Conservation (phyloP, 2,329 filamentous ascomycete species). For the Acephala macrosclerotiorum region DNA sequence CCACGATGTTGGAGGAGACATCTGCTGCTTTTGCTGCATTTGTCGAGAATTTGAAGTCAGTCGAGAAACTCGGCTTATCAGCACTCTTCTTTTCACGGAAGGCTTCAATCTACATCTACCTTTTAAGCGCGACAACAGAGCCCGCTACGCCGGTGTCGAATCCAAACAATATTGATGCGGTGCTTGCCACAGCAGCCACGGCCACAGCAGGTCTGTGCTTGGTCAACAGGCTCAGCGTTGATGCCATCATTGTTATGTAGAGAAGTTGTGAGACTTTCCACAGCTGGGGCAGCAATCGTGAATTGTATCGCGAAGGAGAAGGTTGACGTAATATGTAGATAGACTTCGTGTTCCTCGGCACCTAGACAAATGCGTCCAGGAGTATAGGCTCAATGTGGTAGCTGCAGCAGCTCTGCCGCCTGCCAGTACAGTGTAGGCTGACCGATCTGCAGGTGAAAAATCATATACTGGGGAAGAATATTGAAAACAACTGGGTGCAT, state of each 20-base stretch:
- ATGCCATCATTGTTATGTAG: background rate
- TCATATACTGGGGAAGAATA: background rate
- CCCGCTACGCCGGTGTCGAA: constrained; percentile 38
- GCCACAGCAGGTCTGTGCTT: constrained; percentile 31
- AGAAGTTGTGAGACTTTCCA: background rate
- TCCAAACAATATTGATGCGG: constrained; percentile 35
- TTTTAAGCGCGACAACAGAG: constrained; percentile 29
- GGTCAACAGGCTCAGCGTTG: background rate
- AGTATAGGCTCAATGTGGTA: background rate
- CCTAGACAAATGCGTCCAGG: too few species aligned
- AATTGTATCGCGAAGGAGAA: background rate
- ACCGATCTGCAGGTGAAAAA: background rate
- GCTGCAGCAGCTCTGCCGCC: background rate
- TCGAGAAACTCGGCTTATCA: background rate
- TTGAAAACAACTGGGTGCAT: background rate
- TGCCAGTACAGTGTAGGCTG: background rate
- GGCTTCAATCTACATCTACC: background rate
- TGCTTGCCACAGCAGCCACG: constrained; percentile 32
- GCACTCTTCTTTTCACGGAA: background rate
- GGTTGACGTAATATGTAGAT: background rate
- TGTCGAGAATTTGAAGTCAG: constrained; percentile 26
- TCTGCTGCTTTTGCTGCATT: constrained; percentile 21
- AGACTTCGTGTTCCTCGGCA: background rate
- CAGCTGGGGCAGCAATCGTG: background rate
- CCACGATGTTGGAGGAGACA: constrained; percentile 50